A percentile compares a stretch with the other conserved stretches of the same genome.
phyloP scores from a whole-genome alignment of 1,139 yeast species.

The Yamadazyma conglobata region DNA sequence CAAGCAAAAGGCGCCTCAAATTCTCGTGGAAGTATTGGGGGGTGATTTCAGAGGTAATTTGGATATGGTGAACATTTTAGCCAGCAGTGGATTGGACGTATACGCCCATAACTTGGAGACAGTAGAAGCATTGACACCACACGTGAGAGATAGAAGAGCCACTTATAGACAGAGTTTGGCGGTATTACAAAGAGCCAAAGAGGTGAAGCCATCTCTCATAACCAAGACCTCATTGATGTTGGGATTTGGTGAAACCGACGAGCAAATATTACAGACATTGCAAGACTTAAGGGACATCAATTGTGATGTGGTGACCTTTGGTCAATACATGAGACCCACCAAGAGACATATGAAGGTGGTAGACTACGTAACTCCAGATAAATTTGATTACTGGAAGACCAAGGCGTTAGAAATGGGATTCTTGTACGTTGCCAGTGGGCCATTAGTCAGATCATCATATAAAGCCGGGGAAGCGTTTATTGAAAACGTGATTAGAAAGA shows the following conservation, averaged over 20 bases:
- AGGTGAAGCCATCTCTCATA: slow-evolving; percentile 66
- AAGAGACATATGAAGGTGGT: slow-evolving; percentile 98
- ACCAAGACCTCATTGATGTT: slow-evolving; percentile 96
- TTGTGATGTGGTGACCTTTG: slow-evolving; percentile 96
- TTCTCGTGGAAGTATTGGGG: slow-evolving; percentile 86
- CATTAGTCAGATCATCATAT: slow-evolving; percentile 91
- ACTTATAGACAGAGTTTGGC: slow-evolving; percentile 84
- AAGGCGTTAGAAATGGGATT: slow-evolving; percentile 88
- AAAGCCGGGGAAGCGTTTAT: slow-evolving; percentile 98
- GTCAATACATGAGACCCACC: slow-evolving; percentile 99
- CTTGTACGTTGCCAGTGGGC: slow-evolving; percentile 95
- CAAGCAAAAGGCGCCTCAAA: slow-evolving; percentile 85
- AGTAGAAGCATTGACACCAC: slow-evolving; percentile 92
- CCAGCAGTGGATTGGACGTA: slow-evolving; percentile 86
- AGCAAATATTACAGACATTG: slow-evolving; percentile 73
- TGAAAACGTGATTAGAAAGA: slow-evolving; percentile 85
- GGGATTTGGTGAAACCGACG: slow-evolving; percentile 96
- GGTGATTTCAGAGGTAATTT: slow-evolving; percentile 95
- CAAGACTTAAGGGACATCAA: slow-evolving; percentile 67
- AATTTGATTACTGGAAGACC: slow-evolving; percentile 90
- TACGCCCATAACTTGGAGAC: slow-evolving; percentile 97
- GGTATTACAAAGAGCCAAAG: slow-evolving; percentile 78
- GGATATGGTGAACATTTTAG: slow-evolving; percentile 75
- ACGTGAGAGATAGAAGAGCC: slow-evolving; percentile 94
- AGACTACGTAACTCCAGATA: slow-evolving; percentile 91